Conservation (phyloP, 331 rosid species). For the Dryas integrifolia region DNA sequence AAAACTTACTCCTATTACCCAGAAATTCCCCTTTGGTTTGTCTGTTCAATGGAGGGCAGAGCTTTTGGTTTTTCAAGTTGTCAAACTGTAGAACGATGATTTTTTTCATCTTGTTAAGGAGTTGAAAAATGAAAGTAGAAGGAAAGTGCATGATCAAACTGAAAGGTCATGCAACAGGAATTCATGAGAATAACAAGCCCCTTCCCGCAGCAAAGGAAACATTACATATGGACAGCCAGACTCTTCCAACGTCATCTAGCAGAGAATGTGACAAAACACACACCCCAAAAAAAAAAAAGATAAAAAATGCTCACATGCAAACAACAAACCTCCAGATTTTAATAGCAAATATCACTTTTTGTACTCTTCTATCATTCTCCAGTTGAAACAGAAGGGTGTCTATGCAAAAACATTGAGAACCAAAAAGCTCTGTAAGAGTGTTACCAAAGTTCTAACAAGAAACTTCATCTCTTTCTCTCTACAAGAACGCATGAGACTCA, state of each 20-base stretch:
- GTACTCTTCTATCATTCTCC: background rate
- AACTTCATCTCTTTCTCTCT: slow-evolving; percentile 91
- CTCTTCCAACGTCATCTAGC: no score
- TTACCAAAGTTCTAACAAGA: slow-evolving; percentile 96
- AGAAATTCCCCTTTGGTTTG: background rate
- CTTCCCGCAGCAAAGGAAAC: no score
- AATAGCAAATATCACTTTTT: background rate
- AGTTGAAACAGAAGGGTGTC: no score
- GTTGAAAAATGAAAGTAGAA: background rate
- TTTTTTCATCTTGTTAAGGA: background rate
- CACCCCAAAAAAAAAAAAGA: no score
- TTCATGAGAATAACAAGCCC: no score
- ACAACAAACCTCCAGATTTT: background rate
- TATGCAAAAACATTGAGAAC: background rate
- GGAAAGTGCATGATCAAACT: background rate
- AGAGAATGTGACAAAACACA: no score
- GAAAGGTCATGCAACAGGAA: background rate
- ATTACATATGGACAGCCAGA: no score
- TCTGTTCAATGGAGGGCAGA: background rate
- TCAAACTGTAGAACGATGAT: background rate
- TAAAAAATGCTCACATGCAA: background rate
- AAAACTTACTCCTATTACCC: background rate
- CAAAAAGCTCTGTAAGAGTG: background rate
- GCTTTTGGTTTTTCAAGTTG: background rate
- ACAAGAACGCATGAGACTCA: slow-evolving; percentile 80